Conservation (phyloP, 345 rosid species). For the Syzygium aromaticum region DNA sequence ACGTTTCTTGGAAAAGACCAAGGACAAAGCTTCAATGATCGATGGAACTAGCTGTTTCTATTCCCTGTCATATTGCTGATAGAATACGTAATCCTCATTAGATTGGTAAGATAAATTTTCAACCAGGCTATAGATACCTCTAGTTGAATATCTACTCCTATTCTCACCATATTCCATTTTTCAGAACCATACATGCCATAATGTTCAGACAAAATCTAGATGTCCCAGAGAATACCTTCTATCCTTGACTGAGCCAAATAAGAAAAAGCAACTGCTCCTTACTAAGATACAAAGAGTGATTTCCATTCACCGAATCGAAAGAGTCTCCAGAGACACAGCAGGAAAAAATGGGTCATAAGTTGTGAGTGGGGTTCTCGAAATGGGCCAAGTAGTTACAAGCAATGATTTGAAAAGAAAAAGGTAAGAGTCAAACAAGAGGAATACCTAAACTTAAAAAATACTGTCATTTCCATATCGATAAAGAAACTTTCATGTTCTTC, state of each 20-base stretch:
- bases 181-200: not conserved
- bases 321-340: not conserved
- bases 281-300: not conserved
- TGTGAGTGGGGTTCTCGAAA: not conserved
- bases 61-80: fast-evolving
- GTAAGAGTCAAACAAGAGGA: not conserved
- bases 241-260: not conserved
- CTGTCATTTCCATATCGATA: not conserved
- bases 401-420: not conserved
- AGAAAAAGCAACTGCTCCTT: not conserved
- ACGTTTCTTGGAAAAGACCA: not conserved
- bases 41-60: fast-evolving
- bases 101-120: fast-evolving
- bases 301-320: not conserved
- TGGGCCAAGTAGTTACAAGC: not conserved
- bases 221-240: not conserved
- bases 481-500: not conserved
- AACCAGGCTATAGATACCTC: not conserved
- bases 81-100: fast-evolving
- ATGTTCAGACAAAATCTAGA: not conserved
- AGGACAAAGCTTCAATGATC: not conserved
- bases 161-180: not conserved
- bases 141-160: not conserved
- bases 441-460: not conserved
- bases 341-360: not conserved